These are phyloP conservation scores for Phaffomyces opuntiae DNA, from an alignment of 805 yeast species.

Conservation along the genomic window DNA sequence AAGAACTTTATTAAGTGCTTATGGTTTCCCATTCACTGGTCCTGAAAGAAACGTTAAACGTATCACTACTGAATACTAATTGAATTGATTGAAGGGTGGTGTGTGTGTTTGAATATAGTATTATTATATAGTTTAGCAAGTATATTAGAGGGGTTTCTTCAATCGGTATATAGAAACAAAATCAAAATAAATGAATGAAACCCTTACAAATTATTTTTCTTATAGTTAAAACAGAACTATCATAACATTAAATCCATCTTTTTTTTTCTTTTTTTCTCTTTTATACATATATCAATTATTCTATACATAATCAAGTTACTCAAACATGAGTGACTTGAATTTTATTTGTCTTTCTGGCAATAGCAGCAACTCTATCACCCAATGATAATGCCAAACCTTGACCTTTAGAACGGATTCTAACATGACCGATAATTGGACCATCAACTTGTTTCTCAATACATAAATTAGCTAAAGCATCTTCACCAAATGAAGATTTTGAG, in stretches of 20 bases:
- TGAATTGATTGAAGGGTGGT: too few relatives aligned
- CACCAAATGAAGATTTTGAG: conserved; percentile 91
- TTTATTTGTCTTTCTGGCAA: conserved; percentile 53
- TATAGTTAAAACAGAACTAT: not conserved
- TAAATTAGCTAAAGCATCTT: conserved; percentile 92
- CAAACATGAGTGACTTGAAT: conserved; percentile 26
- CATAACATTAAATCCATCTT: not conserved
- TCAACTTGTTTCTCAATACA: conserved; percentile 77
- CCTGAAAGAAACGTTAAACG: conserved; percentile 31
- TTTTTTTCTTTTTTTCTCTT: not conserved
- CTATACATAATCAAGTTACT: not conserved
- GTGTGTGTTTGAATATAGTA: not conserved
- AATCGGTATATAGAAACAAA: not conserved
- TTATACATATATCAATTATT: not conserved
- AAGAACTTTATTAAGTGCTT: conserved; percentile 70
- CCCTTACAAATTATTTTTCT: not conserved
- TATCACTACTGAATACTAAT: conserved; percentile 14
- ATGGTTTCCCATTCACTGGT: conserved; percentile 73
- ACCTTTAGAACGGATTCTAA: conserved; percentile 93
- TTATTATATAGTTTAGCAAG: too few relatives aligned
- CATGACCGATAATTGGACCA: conserved; percentile 85
- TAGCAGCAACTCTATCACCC: conserved; percentile 88
- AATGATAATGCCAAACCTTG: conserved; percentile 93
- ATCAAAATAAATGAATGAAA: not conserved
- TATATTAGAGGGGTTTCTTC: not conserved